phyloP scores from a whole-genome alignment of 805 yeast species.

The Barnettozyma populi region DNA sequence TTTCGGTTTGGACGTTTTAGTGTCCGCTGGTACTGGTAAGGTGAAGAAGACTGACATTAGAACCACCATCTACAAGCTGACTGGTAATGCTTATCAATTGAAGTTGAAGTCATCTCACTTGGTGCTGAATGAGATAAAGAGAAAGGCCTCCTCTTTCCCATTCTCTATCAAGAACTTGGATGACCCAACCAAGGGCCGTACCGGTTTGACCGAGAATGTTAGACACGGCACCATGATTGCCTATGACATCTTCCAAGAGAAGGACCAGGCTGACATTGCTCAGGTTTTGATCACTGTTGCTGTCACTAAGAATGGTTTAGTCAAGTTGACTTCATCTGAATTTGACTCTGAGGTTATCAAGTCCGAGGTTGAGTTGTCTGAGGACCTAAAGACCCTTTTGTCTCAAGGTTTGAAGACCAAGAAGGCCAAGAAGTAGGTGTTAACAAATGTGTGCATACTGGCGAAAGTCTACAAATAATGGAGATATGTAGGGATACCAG shows the following conservation, averaged over 20 bases:
- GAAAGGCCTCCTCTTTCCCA: slow-evolving; percentile 63
- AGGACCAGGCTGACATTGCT: slow-evolving; percentile 60
- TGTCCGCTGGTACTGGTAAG: slow-evolving; percentile 62
- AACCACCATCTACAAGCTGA: slow-evolving; percentile 68
- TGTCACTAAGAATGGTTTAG: slow-evolving; percentile 65
- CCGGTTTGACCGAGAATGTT: slow-evolving; percentile 68
- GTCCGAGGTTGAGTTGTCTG: slow-evolving; percentile 50
- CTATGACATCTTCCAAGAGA: slow-evolving; percentile 64
- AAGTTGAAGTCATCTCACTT: slow-evolving; percentile 67
- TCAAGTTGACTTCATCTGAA: slow-evolving; percentile 54
- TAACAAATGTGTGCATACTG: background rate
- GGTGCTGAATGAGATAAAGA: slow-evolving; percentile 61
- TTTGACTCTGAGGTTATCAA: slow-evolving; percentile 44
- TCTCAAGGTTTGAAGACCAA: slow-evolving; percentile 46
- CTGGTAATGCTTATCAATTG: slow-evolving; percentile 62
- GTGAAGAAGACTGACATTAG: slow-evolving; percentile 52
- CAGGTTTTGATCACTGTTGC: slow-evolving; percentile 75
- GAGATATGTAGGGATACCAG: background rate
- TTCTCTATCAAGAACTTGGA: slow-evolving; percentile 59
- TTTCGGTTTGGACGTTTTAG: slow-evolving; percentile 66
- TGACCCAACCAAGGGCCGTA: slow-evolving; percentile 65
- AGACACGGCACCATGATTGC: slow-evolving; percentile 63
- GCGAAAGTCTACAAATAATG: background rate
- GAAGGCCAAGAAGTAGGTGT: slow-evolving; percentile 35
- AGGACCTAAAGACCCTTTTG: slow-evolving; percentile 40